Conservation (phyloP, 2,329 filamentous ascomycete species). For the Aspergillus versicolor region DNA sequence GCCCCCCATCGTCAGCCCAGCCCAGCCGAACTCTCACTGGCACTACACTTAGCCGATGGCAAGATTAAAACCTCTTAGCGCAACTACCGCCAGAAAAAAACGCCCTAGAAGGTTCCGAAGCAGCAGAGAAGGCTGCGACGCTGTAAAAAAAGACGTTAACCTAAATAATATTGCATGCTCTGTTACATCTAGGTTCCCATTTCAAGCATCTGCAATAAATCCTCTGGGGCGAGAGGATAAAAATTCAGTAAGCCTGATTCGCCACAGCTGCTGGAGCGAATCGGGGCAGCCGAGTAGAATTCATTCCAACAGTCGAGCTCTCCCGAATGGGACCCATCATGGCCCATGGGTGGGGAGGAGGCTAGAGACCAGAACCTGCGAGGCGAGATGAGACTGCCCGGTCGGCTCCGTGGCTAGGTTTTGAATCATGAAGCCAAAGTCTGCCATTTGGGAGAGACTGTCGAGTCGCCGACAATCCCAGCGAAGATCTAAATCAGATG, state of each 20-base stretch:
- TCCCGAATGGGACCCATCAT: background rate
- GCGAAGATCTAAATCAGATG: no score
- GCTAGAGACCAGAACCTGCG: background rate
- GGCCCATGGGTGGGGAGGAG: slow-evolving; percentile 11
- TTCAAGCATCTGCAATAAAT: background rate
- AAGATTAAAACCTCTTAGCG: slow-evolving; percentile 11
- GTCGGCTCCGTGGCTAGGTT: background rate
- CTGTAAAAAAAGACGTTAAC: no score
- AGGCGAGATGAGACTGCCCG: background rate
- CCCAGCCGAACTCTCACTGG: no score
- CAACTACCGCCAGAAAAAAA: slow-evolving; percentile 14
- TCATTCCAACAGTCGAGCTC: background rate
- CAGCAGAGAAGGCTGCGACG: background rate
- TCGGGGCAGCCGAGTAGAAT: background rate
- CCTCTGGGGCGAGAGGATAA: background rate
- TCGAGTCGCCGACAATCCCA: no score
- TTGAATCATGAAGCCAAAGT: background rate
- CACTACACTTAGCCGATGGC: background rate
- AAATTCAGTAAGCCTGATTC: background rate
- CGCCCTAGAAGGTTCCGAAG: slow-evolving; percentile 9
- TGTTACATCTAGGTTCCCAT: background rate
- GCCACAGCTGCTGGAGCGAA: background rate
- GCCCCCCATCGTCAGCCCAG: background rate
- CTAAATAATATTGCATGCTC: background rate
- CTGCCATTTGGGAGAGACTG: no score